These are phyloP conservation scores for Pseudophaeomoniella oleicola DNA, from an alignment of 2,329 filamentous ascomycete genomes.

Conservation along the genomic window DNA sequence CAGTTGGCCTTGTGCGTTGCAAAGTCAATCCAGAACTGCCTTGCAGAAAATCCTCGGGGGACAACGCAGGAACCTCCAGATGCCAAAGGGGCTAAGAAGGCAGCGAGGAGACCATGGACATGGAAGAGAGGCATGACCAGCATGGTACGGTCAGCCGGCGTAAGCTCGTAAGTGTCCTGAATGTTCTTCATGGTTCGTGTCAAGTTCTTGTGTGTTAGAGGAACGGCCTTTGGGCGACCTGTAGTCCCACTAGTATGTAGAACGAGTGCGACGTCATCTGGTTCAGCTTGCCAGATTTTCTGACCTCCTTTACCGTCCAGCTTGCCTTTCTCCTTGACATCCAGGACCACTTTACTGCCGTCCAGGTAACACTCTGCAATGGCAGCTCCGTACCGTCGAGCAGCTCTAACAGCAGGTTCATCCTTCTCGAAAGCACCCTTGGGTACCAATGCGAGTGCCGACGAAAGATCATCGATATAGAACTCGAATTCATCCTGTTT, in stretches of 20 bases:
- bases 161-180: constrained; percentile 60
- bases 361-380: constrained; percentile 80
- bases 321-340: constrained; percentile 63
- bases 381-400: constrained; percentile 65
- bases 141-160: constrained; percentile 59
- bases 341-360: constrained; percentile 53
- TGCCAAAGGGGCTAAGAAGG: constrained; percentile 60
- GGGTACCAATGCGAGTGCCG: constrained; percentile 63
- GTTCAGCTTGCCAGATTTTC: constrained; percentile 40
- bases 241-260: constrained; percentile 78
- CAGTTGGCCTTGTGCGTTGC: constrained; percentile 62
- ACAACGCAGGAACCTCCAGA: constrained; percentile 69
- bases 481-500: constrained; percentile 87
- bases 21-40: constrained; percentile 72
- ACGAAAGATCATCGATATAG: constrained; percentile 77
- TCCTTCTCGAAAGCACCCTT: constrained; percentile 51
- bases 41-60: constrained; percentile 64
- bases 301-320: constrained; percentile 37
- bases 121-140: constrained; percentile 87
- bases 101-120: constrained; percentile 76
- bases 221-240: constrained; percentile 66
- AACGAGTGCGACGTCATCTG: constrained; percentile 70
- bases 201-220: constrained; percentile 59
- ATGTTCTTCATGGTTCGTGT: constrained; percentile 76
- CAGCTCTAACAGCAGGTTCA: constrained; percentile 60